phyloP scores from a whole-genome alignment of 1,284 basidiomycete species.

The Trichosporon sp. region DNA sequence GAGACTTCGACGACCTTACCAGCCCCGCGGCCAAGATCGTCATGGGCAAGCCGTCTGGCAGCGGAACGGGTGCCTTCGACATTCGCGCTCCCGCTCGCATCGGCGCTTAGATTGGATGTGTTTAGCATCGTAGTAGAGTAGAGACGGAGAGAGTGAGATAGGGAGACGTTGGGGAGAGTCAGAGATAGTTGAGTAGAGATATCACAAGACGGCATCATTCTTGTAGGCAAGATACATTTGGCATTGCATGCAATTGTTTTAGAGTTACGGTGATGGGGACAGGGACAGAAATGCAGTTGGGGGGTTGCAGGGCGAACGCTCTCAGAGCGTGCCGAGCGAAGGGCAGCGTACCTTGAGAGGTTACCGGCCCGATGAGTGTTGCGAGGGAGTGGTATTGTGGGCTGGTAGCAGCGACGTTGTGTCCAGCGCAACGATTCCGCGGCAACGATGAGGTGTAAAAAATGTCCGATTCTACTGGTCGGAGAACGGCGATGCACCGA shows the following conservation, averaged over 20 bases:
- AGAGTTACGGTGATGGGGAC: background rate
- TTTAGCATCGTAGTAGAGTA: too few relatives aligned
- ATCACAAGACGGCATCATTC: conserved; percentile 1
- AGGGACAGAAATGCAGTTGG: background rate
- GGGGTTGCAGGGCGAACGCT: too few relatives aligned
- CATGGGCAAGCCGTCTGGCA: conserved; percentile 71
- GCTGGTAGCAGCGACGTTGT: background rate
- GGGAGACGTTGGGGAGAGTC: background rate
- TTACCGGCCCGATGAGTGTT: too few relatives aligned
- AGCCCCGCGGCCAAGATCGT: conserved; percentile 83
- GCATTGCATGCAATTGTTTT: conserved; percentile 6
- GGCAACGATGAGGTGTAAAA: background rate
- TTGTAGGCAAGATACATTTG: conserved; percentile 1
- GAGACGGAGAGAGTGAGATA: too few relatives aligned
- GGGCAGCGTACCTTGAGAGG: too few relatives aligned
- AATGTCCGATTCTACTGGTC: background rate
- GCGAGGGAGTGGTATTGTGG: background rate
- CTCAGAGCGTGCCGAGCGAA: too few relatives aligned
- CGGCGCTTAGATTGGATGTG: too few relatives aligned
- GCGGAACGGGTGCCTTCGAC: conserved; percentile 86
- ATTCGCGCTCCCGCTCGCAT: conserved; percentile 30
- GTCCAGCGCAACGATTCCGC: background rate
- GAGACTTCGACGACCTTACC: conserved; percentile 87
- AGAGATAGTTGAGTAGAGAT: background rate
- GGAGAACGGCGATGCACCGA: background rate